A percentile compares a stretch with the other conserved stretches of the same genome.
Evolutionary conservation across 306 rosid genomes (phyloP).

Genomic region (Calophaca sinica): DNA sequence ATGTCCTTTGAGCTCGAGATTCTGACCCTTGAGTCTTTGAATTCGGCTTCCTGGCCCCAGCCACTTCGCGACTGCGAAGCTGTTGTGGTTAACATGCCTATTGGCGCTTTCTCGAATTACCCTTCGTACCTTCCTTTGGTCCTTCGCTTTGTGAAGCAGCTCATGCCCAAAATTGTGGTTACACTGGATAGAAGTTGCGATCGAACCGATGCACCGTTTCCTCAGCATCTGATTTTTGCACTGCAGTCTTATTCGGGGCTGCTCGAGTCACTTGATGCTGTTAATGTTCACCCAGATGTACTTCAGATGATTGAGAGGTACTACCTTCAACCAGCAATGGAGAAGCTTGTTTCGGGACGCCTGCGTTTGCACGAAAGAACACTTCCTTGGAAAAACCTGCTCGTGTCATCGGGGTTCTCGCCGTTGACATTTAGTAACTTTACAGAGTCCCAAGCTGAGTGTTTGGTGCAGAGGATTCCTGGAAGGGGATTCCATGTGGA

Average conservation of each 20-base stretch:
- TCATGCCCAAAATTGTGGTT: conserved; percentile 76
- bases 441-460: conserved; percentile 87
- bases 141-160: conserved; percentile 78
- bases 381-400: conserved; percentile 64
- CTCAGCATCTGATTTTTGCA: conserved; percentile 61
- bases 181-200: conserved; percentile 74
- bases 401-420: conserved; percentile 67
- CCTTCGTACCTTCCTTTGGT: conserved; percentile 61
- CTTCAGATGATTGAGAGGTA: conserved; percentile 78
- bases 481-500: conserved; percentile 80
- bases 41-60: conserved; percentile 71
- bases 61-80: conserved; percentile 69
- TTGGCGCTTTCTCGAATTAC: conserved; percentile 56
- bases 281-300: conserved; percentile 64
- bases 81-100: conserved; percentile 76
- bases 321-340: conserved; percentile 78
- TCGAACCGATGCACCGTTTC: conserved; percentile 66
- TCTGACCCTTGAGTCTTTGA: conserved; percentile 63
- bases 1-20: conserved; percentile 75
- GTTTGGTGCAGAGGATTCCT: conserved; percentile 80
- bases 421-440: conserved; percentile 79
- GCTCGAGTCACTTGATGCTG: conserved; percentile 85
- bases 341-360: conserved; percentile 65
- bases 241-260: conserved; percentile 62
- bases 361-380: conserved; percentile 52